Evolutionary conservation across 2,329 filamentous ascomycete species (phyloP), one percentile per base, ranked within the genome.

Genomic region (Zymoseptoria tritici): DNA sequence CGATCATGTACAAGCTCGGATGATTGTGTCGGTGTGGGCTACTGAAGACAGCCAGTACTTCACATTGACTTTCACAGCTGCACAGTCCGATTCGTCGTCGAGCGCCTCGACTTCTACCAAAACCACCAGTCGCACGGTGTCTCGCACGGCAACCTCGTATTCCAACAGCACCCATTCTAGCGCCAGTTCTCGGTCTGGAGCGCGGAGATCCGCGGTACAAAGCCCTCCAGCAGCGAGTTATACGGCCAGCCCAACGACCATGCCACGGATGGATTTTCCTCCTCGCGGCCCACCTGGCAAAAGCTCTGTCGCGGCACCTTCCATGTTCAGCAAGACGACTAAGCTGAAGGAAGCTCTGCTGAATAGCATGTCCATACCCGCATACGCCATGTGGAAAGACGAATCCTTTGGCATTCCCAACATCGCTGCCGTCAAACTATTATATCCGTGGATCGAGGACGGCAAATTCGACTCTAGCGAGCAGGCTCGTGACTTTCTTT

Each of bases 371-470:
- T 82, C 85, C 62, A 85, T 90, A 70, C 89, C 89, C 0, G 86
- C 90, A 21, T 77, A 91, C 52, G 86, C 87, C 22, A 89, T 91
- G 85, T 92, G 89, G 89, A 88, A 86, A 69, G 89, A 93, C 64
- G 84, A 87, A 57, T 87, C 83, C 54, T 85, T 91, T 53, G 85
- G 84, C 0, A 85, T 91, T 51, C 86, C 88, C 3, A 93, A 93
- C 68, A 83, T 82, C 65, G 87, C 87, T 3, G 83, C 78, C 52
- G 68, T 80, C 19, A 71, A 73, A 54, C 66, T 80, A 2, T 61
- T 74, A 4, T 72, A 70, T 49, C 71, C 71, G 8, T 70, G 68
- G 59, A 66, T 71, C 19, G 67, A 71, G 36, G 64, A 76, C 31
- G 71, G 73, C 0, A 73, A 67, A 2, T 68, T 62, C 50, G 70